phyloP scores from a whole-genome alignment of 2,329 filamentous ascomycete species.

The Westerdykella sp. region DNA sequence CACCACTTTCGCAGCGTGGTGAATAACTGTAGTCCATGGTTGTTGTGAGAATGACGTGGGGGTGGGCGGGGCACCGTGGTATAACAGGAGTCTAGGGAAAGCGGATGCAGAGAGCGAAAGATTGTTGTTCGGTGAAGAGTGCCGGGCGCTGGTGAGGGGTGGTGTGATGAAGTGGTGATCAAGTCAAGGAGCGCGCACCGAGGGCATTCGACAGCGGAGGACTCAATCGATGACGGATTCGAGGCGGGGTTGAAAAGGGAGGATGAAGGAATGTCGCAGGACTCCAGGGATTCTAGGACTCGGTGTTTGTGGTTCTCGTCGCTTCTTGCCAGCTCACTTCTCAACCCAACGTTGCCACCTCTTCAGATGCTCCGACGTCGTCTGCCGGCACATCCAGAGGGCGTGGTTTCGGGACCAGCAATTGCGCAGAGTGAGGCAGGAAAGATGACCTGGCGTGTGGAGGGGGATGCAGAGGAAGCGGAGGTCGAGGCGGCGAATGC shows the following conservation, averaged over 20 bases:
- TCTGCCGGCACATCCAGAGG: neutral
- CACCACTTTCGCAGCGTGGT: slow-evolving; percentile 52
- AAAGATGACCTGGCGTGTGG: neutral
- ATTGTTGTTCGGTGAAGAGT: neutral
- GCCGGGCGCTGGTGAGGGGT: slow-evolving; percentile 41
- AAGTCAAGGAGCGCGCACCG: slow-evolving; percentile 67
- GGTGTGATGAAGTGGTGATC: slow-evolving; percentile 62
- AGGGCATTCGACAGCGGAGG: slow-evolving; percentile 61
- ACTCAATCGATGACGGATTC: neutral
- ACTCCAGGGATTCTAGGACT: neutral
- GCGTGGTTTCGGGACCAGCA: neutral
- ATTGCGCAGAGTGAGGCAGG: neutral
- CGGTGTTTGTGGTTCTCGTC: neutral
- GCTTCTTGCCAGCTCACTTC: neutral
- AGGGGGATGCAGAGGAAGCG: neutral
- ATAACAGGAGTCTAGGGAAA: neutral
- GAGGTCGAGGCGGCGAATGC: neutral
- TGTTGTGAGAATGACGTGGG: neutral
- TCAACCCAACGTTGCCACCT: neutral
- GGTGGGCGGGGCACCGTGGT: neutral
- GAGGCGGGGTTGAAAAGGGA: neutral
- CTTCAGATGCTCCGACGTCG: neutral
- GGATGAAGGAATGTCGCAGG: neutral
- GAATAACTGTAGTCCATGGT: slow-evolving; percentile 48
- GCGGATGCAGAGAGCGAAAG: neutral